phyloP scores from a whole-genome alignment of 345 rosid genomes.

The Populus tremula region DNA sequence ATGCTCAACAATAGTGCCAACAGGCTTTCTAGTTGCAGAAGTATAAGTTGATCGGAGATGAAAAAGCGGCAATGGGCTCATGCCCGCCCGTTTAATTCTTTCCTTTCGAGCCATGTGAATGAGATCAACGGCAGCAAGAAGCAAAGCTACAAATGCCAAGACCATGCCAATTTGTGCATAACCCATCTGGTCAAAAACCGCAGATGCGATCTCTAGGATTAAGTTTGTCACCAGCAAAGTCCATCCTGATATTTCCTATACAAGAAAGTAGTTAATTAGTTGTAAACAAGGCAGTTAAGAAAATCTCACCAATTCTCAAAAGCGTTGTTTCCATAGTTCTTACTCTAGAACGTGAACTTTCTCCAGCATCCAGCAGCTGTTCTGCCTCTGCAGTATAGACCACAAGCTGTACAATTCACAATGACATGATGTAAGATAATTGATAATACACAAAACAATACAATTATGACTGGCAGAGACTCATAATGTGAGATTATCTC shows the following conservation, averaged over 20 bases:
- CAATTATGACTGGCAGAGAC: too few species aligned
- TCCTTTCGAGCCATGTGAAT: background rate
- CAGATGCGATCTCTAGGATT: conserved; percentile 3
- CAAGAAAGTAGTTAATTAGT: too few species aligned
- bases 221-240: background rate
- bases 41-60: background rate
- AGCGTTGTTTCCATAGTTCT: background rate
- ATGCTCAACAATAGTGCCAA: background rate
- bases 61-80: background rate
- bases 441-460: too few species aligned
- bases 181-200: background rate
- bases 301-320: too few species aligned
- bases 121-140: background rate
- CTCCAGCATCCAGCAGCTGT: too few species aligned
- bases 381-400: too few species aligned
- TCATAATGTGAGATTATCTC: too few species aligned
- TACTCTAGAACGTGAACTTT: background rate
- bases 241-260: background rate
- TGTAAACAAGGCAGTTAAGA: too few species aligned
- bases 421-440: too few species aligned
- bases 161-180: background rate
- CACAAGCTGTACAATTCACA: too few species aligned
- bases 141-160: background rate
- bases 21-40: background rate
- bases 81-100: background rate